Evolutionary conservation across 768 basidiomycete genomes (phyloP), one percentile per base, ranked within the genome.

Genomic region (Leccinum longicurvipes): DNA sequence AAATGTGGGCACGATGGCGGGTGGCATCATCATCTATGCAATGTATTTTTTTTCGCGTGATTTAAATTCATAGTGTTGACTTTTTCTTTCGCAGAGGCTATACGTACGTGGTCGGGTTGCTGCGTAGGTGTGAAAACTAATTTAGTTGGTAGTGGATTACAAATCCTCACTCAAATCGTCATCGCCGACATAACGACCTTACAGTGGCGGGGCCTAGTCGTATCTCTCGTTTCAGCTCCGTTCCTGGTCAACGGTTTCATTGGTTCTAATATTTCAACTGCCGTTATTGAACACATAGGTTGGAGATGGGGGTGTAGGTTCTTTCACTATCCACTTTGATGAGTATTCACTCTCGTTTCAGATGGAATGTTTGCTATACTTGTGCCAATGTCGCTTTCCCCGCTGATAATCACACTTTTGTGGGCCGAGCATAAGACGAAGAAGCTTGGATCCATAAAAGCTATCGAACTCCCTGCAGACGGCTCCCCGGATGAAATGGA

Each of bases 221-320:
- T 74, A 7, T 71, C 72, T 7, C 68, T 83, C 27, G 76, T 76
- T 12, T 76, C 78, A 7, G 58, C 76, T 41, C 82, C 82, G 4
- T 84, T 82, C 69, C 70, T 87, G 57, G 73, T 87, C 67, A 86
- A 87, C 65, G 82, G 76, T 3, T 86, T 85, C 63, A 73, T 86
- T 54, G 83, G 84, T n/a, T 73, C 81, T n/a, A 83, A 82, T 62
- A 78, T 87, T 47, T 75, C 82, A n/a, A 64, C 81, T 7, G 56
- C 60, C 21, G 67, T 79, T 27, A 61, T 78, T 23, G 71, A 72
- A 56, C 72, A 80, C 32, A 53, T 79, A 41, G 80, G 81, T 7
- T 87, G 86, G 86, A 70, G 86, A 67, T 86, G 86, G 86, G 86
- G 86, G 29, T 87, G 82, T 83, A 63, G 46, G 83, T 79, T 56